Percentiles rank a stretch among this genome's conserved stretches.
These are phyloP conservation scores for Diaporthe sp. DNA, from an alignment of 2,329 filamentous ascomycete species.

Conservation along the genomic window DNA sequence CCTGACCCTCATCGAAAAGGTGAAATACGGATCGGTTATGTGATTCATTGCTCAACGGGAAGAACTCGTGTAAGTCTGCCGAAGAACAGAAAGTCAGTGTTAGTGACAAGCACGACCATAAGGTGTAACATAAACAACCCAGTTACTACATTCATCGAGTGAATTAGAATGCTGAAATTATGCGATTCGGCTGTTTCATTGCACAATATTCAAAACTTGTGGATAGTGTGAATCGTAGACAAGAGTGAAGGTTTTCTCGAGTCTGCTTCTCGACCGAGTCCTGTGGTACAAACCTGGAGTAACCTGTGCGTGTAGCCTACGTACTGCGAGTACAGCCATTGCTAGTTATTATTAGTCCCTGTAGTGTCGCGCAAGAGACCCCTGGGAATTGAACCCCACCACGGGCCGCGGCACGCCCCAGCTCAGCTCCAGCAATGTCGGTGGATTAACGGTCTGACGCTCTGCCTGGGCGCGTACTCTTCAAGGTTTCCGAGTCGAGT, in stretches of 20 bases:
- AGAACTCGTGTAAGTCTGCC: background rate
- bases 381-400: slow-evolving; percentile 23
- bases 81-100: background rate
- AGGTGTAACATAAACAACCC: too few relatives aligned
- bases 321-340: too few relatives aligned
- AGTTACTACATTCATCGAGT: background rate
- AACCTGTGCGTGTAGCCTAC: too few relatives aligned
- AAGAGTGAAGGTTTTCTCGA: background rate
- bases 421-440: slow-evolving; percentile 2
- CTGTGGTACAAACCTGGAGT: too few relatives aligned
- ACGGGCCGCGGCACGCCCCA: slow-evolving; percentile 18
- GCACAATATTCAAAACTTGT: too few relatives aligned
- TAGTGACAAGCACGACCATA: too few relatives aligned
- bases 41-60: background rate
- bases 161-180: background rate
- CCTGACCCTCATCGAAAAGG: background rate
- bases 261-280: background rate
- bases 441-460: background rate
- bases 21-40: background rate
- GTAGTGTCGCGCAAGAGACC: background rate
- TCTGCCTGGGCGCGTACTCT: slow-evolving; percentile 1
- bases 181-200: background rate
- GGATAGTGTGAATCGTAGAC: background rate
- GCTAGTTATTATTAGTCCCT: background rate
- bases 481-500: background rate